Evolutionary conservation across 148 eudicot genomes (phyloP).

Genomic region (Euryodendron excelsum): DNA sequence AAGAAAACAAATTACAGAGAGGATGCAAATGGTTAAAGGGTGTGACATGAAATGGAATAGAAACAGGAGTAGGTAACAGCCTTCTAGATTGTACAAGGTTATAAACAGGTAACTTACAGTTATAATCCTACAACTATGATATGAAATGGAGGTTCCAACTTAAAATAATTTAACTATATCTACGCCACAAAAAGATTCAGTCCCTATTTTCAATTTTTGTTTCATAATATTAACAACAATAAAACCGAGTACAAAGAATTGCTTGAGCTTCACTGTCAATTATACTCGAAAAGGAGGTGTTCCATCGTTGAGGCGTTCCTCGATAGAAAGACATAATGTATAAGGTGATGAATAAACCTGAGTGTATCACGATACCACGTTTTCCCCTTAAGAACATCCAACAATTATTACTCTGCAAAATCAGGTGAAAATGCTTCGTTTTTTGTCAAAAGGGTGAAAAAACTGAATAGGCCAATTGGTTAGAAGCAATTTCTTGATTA

Average conservation of each 20-base stretch:
- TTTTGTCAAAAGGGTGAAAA: too few species aligned
- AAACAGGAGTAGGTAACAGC: neutral
- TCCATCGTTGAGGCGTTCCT: neutral
- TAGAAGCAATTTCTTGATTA: too few species aligned
- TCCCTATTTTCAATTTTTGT: neutral
- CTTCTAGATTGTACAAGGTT: conserved; percentile 5
- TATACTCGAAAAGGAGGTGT: neutral
- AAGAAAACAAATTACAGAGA: neutral
- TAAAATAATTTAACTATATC: neutral
- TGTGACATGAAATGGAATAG: neutral
- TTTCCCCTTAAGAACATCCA: neutral
- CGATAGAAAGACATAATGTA: neutral
- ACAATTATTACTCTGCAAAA: neutral
- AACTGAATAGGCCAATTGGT: too few species aligned
- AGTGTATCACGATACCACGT: neutral
- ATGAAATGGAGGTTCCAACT: neutral
- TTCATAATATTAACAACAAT: neutral
- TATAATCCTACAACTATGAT: neutral
- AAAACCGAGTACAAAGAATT: neutral
- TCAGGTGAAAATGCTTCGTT: too few species aligned
- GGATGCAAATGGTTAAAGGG: neutral
- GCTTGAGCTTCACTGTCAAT: neutral
- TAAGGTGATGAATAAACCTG: neutral
- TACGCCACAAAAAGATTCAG: neutral
- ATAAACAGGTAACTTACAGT: neutral